Evolutionary conservation across 768 basidiomycete species (phyloP).

Genomic region (Candolleomyces eurysporus): DNA sequence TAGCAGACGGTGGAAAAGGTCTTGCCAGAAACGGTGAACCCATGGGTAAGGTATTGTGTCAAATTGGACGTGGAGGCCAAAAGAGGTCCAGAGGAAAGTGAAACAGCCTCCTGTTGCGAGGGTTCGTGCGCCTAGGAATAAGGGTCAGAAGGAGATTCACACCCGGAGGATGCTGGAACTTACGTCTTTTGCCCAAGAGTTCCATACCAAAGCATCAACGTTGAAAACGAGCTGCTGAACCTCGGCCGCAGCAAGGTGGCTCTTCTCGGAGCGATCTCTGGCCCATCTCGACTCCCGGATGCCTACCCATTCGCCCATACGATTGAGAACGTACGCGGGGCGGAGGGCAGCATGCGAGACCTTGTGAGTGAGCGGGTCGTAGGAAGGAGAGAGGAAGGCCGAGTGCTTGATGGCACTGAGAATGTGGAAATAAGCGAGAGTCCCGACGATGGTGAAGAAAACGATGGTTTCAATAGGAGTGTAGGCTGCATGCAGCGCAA

Average conservation of each 20-base stretch:
- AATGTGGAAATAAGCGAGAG: constrained; percentile 93
- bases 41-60: constrained; percentile 45
- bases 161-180: neutral
- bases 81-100: constrained; percentile 42
- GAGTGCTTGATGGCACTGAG: constrained; percentile 89
- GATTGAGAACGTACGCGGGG: constrained; percentile 55
- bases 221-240: constrained; percentile 74
- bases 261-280: constrained; percentile 23
- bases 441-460: constrained; percentile 83
- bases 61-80: constrained; percentile 44
- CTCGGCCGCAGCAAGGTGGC: constrained; percentile 45
- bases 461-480: constrained; percentile 90
- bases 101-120: constrained; percentile 23
- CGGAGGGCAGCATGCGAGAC: constrained; percentile 31
- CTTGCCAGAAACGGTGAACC: constrained; percentile 39
- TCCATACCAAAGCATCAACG: constrained; percentile 31
- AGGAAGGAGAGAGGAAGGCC: constrained; percentile 64
- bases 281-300: constrained; percentile 56
- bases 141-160: neutral
- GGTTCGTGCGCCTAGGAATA: neutral
- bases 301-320: constrained; percentile 59
- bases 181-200: constrained; percentile 23
- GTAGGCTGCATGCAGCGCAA: constrained; percentile 71
- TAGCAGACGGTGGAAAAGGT: constrained; percentile 56
- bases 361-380: constrained; percentile 15